Percentiles rank a stretch among this genome's conserved stretches.
Conservation (phyloP, 805 yeast species). For the Metschnikowia shivogae region DNA sequence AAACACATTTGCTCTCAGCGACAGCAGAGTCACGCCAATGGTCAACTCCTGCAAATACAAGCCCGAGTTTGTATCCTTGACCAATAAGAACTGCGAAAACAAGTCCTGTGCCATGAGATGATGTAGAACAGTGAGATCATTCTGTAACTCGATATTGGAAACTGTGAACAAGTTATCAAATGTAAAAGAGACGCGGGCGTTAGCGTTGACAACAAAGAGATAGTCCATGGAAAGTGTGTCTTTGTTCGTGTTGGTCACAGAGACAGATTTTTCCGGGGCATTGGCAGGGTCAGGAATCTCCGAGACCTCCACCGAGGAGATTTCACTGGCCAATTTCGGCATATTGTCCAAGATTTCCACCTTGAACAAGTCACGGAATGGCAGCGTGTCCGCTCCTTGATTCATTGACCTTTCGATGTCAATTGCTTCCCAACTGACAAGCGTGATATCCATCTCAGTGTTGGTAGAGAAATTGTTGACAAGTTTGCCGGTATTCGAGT, state of each 20-base stretch:
- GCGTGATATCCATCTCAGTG: conserved; percentile 13
- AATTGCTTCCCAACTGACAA: conserved; percentile 17
- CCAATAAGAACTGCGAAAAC: conserved; percentile 26
- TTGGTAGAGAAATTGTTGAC: conserved; percentile 23
- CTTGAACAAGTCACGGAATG: conserved; percentile 22
- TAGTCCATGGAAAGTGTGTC: conserved; percentile 18
- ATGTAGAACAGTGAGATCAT: conserved; percentile 10
- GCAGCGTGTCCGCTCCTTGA: neutral
- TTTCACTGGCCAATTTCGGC: conserved; percentile 31
- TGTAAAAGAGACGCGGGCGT: conserved; percentile 22
- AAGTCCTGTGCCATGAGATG: conserved; percentile 23
- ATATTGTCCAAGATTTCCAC: conserved; percentile 28
- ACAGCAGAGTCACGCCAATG: conserved; percentile 7
- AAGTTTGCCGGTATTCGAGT: conserved; percentile 44
- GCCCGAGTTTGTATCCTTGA: conserved; percentile 8
- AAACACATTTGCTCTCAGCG: conserved; percentile 15
- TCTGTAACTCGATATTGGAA: conserved; percentile 22
- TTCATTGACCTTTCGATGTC: conserved; percentile 3
- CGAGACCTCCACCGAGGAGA: conserved; percentile 1
- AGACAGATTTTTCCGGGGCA: conserved; percentile 7
- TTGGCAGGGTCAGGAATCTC: conserved; percentile 9
- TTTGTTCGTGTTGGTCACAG: conserved; percentile 12
- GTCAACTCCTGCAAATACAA: conserved; percentile 17
- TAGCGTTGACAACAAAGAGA: conserved; percentile 23
- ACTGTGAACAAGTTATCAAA: conserved; percentile 31